These are phyloP conservation scores for Apiospora phragmitis DNA, from an alignment of 2,329 filamentous ascomycete species.

Conservation along the genomic window DNA sequence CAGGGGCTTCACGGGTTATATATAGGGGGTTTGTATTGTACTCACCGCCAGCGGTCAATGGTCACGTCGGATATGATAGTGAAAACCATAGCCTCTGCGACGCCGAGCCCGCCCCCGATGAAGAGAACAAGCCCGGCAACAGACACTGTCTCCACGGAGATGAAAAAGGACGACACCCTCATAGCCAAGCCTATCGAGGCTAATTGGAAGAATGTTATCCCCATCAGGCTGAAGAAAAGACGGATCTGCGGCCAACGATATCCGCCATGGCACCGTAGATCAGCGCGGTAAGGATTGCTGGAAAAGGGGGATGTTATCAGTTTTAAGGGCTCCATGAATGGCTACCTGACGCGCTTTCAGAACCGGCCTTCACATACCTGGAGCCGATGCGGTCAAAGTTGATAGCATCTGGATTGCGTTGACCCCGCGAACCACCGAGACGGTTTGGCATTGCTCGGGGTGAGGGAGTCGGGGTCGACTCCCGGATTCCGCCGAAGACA, in stretches of 20 bases:
- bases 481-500: not conserved
- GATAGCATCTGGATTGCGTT: constrained; percentile 3
- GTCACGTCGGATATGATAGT: constrained; percentile 12
- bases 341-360: too few species aligned
- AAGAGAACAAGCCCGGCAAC: constrained; percentile 2
- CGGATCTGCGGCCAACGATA: not conserved
- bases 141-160: constrained; percentile 10
- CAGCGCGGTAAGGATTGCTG: constrained; percentile 9
- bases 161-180: not conserved
- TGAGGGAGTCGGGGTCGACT: not conserved
- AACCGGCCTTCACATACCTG: not conserved
- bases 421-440: not conserved
- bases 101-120: constrained; percentile 13
- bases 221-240: constrained; percentile 7
- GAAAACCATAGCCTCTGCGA: constrained; percentile 14
- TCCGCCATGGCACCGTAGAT: constrained; percentile 10
- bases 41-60: constrained; percentile 12
- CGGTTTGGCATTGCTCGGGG: not conserved
- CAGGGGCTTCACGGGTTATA: too few species aligned
- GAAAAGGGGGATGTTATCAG: not conserved
- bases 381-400: not conserved
- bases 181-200: not conserved
- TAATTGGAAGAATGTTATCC: not conserved
- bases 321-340: not conserved
- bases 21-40: not conserved